A percentile compares a stretch with the other conserved stretches of the same genome.
Evolutionary conservation across 208 protist genomes (phyloP).

Genomic region (Spongospora subterranea): DNA sequence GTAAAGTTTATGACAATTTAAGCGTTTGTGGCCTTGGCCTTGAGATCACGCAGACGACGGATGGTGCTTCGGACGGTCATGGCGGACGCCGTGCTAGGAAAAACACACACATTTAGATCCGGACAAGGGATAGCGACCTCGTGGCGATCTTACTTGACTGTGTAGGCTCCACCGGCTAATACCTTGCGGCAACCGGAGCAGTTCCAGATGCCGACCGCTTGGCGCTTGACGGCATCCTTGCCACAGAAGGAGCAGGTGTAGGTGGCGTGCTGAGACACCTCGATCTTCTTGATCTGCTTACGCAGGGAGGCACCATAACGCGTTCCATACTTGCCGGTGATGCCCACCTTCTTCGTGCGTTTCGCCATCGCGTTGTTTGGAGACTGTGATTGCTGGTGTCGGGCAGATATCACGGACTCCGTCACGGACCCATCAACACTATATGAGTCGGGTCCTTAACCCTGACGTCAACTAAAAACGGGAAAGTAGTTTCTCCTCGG

Average conservation of each 20-base stretch:
- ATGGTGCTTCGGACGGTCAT: constrained; percentile 56
- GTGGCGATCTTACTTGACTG: constrained; percentile 11
- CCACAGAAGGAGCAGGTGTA: constrained; percentile 79
- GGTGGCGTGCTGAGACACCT: constrained; percentile 71
- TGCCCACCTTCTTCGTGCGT: constrained; percentile 81
- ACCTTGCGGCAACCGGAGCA: constrained; percentile 73
- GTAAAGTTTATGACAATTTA: not conserved
- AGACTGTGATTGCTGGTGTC: not conserved
- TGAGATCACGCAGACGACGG: constrained; percentile 59
- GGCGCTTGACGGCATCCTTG: constrained; percentile 76
- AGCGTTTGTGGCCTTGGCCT: constrained; percentile 7
- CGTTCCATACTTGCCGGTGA: constrained; percentile 79
- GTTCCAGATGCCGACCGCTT: constrained; percentile 77
- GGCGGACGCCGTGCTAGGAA: constrained; percentile 55
- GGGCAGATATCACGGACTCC: not conserved
- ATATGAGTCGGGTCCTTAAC: too few species aligned
- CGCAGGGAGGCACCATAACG: constrained; percentile 79
- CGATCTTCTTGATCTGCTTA: constrained; percentile 77
- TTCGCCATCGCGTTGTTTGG: constrained; percentile 59
- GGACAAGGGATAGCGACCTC: not conserved
- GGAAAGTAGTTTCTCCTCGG: too few species aligned
- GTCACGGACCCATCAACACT: too few species aligned
- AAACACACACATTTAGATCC: not conserved
- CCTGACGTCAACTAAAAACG: too few species aligned
- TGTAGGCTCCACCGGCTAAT: constrained; percentile 75